A percentile compares a stretch with the other conserved stretches of the same genome.
These are phyloP conservation scores for Salix dunnii DNA, from an alignment of 345 rosid species.

Conservation along the genomic window DNA sequence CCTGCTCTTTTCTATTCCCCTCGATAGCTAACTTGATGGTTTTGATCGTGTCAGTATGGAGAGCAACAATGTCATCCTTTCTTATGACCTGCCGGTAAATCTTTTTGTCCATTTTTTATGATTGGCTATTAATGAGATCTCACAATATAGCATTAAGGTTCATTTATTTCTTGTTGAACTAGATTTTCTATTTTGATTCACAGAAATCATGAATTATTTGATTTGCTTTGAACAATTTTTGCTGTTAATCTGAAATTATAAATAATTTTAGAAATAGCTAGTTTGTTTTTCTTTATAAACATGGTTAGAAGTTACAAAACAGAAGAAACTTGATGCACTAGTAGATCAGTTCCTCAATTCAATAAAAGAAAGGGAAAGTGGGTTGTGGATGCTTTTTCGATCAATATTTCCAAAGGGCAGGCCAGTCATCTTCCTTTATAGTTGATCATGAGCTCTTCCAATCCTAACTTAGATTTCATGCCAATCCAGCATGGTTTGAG, in stretches of 20 bases:
- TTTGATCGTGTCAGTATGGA: constrained; percentile 49
- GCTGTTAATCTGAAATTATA: not conserved
- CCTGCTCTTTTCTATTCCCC: not conserved
- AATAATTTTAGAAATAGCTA: not conserved
- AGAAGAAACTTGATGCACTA: not conserved
- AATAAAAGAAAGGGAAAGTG: no score
- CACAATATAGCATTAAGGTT: constrained; percentile 1
- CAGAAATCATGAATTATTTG: not conserved
- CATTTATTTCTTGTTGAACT: not conserved
- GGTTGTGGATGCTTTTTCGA: no score
- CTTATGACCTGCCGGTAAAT: constrained; percentile 72
- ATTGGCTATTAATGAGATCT: constrained; percentile 4
- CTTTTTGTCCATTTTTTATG: not conserved
- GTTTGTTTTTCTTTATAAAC: not conserved
- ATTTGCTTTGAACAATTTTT: not conserved
- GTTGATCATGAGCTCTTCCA: no score
- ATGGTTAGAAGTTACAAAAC: not conserved
- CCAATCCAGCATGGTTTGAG: not conserved
- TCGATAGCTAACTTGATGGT: constrained; percentile 14
- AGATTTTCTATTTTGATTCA: not conserved
- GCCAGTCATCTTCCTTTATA: no score
- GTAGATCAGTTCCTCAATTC: no score
- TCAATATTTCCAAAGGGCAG: no score
- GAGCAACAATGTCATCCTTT: constrained; percentile 61
- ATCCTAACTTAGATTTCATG: not conserved